Conservation (phyloP, 495 filamentous ascomycete genomes). For the Recurvomyces mirabilis region DNA sequence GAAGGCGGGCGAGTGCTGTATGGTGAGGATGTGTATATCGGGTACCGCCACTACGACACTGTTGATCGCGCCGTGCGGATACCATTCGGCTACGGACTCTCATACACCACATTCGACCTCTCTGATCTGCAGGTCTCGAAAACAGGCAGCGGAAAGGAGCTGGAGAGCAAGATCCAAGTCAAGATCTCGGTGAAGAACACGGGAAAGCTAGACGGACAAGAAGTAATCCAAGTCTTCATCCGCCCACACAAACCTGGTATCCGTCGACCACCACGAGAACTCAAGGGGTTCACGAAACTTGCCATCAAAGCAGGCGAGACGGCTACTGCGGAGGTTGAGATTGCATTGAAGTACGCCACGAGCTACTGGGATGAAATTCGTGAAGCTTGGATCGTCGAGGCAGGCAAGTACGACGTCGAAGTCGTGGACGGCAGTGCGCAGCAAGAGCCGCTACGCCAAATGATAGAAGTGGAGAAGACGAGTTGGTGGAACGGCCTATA, state of each 20-base stretch:
- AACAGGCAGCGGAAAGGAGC: constrained; percentile 4
- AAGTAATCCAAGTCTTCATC: constrained; percentile 62
- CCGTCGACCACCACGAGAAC: constrained; percentile 47
- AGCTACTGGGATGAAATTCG: constrained; percentile 71
- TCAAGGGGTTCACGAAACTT: constrained; percentile 63
- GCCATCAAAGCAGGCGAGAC: constrained; percentile 47
- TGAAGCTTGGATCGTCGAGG: constrained; percentile 64
- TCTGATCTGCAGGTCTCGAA: constrained; percentile 33
- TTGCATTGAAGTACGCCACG: constrained; percentile 55
- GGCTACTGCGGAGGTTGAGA: constrained; percentile 47
- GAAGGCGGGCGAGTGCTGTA: constrained; percentile 68
- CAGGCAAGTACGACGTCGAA: constrained; percentile 57
- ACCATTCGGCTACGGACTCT: constrained; percentile 70
- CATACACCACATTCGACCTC: constrained; percentile 54
- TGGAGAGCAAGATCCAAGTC: constrained; percentile 39
- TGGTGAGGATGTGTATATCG: constrained; percentile 70
- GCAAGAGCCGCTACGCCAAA: constrained; percentile 32
- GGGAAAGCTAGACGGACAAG: constrained; percentile 44
- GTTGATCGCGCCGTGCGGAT: constrained; percentile 55
- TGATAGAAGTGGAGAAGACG: constrained; percentile 3
- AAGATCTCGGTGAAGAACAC: constrained; percentile 47
- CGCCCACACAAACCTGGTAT: constrained; percentile 48
- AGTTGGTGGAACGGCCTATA: constrained; percentile 15
- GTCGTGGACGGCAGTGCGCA: constrained; percentile 31
- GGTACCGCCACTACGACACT: constrained; percentile 75